A percentile compares a stretch with the other conserved stretches of the same genome.
Evolutionary conservation across 1,284 basidiomycete species (phyloP).

Genomic region (Puccinia triticina): DNA sequence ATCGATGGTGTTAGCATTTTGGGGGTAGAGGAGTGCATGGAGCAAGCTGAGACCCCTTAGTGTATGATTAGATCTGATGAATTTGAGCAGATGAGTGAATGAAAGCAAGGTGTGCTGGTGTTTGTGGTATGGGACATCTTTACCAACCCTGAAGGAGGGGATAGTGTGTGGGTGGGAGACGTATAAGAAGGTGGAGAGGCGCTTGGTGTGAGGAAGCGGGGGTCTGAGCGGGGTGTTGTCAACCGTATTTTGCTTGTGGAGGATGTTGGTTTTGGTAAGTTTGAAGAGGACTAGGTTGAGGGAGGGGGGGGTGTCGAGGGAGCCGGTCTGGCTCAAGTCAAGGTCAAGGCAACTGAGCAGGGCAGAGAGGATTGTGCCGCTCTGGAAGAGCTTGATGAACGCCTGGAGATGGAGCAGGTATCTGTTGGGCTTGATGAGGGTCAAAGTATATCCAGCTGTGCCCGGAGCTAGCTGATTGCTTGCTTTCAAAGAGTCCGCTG

Average conservation of each 20-base stretch:
- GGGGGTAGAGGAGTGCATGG: slow-evolving; percentile 2
- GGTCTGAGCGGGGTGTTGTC: slow-evolving; percentile 40
- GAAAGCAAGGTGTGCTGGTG: no score
- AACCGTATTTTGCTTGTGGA: not conserved
- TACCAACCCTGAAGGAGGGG: slow-evolving; percentile 16
- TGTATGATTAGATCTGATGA: slow-evolving; percentile 17
- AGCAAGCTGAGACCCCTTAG: slow-evolving; percentile 5
- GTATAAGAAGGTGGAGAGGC: slow-evolving; percentile 22
- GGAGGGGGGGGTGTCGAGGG: not conserved
- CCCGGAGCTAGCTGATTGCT: not conserved
- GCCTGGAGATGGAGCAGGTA: slow-evolving; percentile 38
- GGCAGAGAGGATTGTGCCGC: not conserved
- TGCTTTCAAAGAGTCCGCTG: not conserved
- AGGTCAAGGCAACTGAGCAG: slow-evolving; percentile 27
- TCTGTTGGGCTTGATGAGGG: slow-evolving; percentile 29
- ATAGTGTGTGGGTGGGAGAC: slow-evolving; percentile 17
- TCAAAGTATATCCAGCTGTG: slow-evolving; percentile 38
- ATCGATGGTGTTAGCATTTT: not conserved
- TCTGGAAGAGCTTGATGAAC: slow-evolving; percentile 7
- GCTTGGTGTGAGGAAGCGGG: slow-evolving; percentile 13
- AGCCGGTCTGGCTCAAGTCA: slow-evolving; percentile 7
- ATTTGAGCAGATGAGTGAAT: not conserved
- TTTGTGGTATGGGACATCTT: slow-evolving; percentile 7
- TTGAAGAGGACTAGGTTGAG: slow-evolving; percentile 13
- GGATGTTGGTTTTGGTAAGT: not conserved